Evolutionary conservation across 2,329 filamentous ascomycete genomes (phyloP).

Genomic region (Penicillium sclerotigenum): DNA sequence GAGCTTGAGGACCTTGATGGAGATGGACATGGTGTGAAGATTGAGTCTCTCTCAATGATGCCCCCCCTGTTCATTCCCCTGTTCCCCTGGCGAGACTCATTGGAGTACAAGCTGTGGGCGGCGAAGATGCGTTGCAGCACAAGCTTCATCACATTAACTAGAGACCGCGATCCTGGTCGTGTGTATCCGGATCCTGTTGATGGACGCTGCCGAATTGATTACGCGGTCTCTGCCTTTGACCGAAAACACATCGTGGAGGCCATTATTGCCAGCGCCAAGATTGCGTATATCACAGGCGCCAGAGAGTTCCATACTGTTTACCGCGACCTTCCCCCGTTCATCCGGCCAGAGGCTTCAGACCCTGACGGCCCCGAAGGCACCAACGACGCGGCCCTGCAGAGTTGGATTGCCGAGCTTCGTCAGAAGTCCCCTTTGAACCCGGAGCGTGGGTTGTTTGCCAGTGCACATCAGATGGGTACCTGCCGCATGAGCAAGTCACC

Average conservation of each 20-base stretch:
- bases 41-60: conserved; percentile 74
- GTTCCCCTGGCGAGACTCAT: conserved; percentile 64
- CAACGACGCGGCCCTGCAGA: conserved; percentile 54
- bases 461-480: conserved; percentile 52
- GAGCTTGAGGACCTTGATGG: conserved; percentile 79
- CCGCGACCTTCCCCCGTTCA: conserved; percentile 63
- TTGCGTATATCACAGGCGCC: conserved; percentile 75
- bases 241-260: conserved; percentile 69
- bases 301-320: conserved; percentile 70
- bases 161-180: conserved; percentile 71
- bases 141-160: conserved; percentile 68
- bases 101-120: conserved; percentile 69
- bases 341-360: conserved; percentile 39
- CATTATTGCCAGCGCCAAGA: conserved; percentile 67
- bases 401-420: conserved; percentile 53
- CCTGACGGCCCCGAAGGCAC: conserved; percentile 41
- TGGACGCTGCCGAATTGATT: conserved; percentile 65
- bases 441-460: conserved; percentile 44
- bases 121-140: conserved; percentile 67
- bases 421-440: conserved; percentile 46
- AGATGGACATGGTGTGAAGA: conserved; percentile 74
- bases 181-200: conserved; percentile 69
- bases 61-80: conserved; percentile 63
- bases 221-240: conserved; percentile 69
- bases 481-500: conserved; percentile 48